These are phyloP conservation scores for Vigna mungo DNA, from an alignment of 306 rosid species.

Conservation along the genomic window DNA sequence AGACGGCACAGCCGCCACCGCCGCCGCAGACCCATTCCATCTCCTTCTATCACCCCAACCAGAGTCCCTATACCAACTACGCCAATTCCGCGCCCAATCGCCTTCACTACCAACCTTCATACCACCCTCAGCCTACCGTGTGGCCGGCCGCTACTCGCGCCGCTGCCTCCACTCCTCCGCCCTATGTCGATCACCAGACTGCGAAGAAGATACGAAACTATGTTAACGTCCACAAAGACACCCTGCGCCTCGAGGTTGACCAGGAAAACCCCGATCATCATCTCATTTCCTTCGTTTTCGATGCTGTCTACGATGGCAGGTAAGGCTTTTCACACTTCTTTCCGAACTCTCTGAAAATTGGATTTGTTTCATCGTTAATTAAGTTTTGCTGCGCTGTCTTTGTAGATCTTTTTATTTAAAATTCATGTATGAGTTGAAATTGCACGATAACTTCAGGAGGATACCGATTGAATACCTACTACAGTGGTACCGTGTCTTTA, in stretches of 20 bases:
- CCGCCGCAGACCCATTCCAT: slow-evolving; percentile 50
- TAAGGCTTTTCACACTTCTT: background rate
- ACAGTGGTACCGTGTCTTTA: background rate
- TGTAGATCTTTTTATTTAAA: background rate
- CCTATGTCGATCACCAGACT: slow-evolving; percentile 74
- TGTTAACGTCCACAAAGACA: slow-evolving; percentile 82
- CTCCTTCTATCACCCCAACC: slow-evolving; percentile 57
- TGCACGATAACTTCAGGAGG: background rate
- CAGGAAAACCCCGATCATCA: slow-evolving; percentile 68
- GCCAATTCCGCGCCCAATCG: slow-evolving; percentile 42
- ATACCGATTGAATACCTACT: background rate
- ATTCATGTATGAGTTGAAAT: slow-evolving; percentile 8
- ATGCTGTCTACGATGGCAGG: slow-evolving; percentile 87
- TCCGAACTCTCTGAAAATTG: background rate
- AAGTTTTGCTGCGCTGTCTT: no score
- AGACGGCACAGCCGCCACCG: slow-evolving; percentile 31
- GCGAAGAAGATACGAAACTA: slow-evolving; percentile 83
- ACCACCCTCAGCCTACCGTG: slow-evolving; percentile 62
- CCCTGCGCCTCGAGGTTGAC: slow-evolving; percentile 66
- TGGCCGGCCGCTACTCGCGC: slow-evolving; percentile 58
- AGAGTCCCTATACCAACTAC: slow-evolving; percentile 45
- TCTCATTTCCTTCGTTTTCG: slow-evolving; percentile 81
- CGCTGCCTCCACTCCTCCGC: slow-evolving; percentile 56
- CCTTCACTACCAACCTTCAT: slow-evolving; percentile 54
- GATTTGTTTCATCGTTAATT: background rate